A percentile compares a stretch with the other conserved stretches of the same genome.
phyloP scores from a whole-genome alignment of 1,284 basidiomycete genomes.

The Rhodotorula mucilaginosa region DNA sequence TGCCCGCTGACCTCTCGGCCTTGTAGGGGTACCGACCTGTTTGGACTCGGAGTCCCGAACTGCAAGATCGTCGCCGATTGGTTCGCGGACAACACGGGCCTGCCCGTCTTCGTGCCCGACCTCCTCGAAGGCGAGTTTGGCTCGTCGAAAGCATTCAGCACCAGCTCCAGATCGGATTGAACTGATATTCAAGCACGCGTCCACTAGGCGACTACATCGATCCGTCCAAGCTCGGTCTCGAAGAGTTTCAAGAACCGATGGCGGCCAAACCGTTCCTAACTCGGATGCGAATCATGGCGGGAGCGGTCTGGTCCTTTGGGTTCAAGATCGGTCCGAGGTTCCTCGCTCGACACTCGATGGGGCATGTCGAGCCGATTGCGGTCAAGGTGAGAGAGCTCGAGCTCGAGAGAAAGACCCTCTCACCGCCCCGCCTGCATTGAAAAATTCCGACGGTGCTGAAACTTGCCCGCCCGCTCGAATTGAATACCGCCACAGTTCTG shows the following conservation, averaged over 20 bases:
- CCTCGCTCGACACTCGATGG: neutral
- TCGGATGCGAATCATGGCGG: neutral
- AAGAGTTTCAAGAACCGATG: neutral
- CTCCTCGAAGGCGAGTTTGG: slow-evolving; percentile 5
- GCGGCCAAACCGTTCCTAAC: neutral
- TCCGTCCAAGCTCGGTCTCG: neutral
- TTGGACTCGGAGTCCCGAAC: slow-evolving; percentile 20
- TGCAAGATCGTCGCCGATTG: slow-evolving; percentile 22
- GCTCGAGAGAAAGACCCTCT: too few species aligned
- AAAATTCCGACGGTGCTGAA: neutral
- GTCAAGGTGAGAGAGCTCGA: neutral
- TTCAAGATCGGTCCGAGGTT: neutral
- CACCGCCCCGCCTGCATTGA: too few species aligned
- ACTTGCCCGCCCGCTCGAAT: rapidly evolving
- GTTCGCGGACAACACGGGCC: slow-evolving; percentile 1
- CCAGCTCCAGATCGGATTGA: too few species aligned
- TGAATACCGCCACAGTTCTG: slow-evolving; percentile 5
- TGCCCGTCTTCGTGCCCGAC: slow-evolving; percentile 18
- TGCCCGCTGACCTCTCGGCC: too few species aligned
- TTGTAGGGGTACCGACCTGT: slow-evolving; percentile 16
- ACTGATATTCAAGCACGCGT: neutral
- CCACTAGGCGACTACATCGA: slow-evolving; percentile 12
- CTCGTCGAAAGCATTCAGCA: neutral
- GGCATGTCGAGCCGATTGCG: neutral
- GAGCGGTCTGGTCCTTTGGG: neutral